Conservation (phyloP, 495 filamentous ascomycete species). For the Pseudomonodictys pantanalensis region DNA sequence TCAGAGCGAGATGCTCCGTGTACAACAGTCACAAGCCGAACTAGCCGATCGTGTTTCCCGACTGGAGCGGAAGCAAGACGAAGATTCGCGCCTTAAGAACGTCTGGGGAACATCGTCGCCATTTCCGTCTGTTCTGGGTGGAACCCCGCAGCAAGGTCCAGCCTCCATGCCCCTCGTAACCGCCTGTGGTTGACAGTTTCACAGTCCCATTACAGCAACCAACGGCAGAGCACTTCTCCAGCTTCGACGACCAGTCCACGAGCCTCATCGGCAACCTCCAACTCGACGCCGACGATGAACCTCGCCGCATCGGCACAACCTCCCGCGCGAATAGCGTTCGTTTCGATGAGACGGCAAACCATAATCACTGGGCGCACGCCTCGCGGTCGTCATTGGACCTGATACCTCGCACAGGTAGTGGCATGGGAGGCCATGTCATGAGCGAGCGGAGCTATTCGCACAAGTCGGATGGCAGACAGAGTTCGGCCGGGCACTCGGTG, state of each 20-base stretch:
- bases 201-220: slow-evolving; percentile 73
- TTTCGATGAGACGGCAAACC: slow-evolving; percentile 96
- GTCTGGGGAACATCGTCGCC: slow-evolving; percentile 79
- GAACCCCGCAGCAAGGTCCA: slow-evolving; percentile 75
- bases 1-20: slow-evolving; percentile 80
- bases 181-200: neutral
- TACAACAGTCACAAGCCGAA: slow-evolving; percentile 72
- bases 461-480: slow-evolving; percentile 94
- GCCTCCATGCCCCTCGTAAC: neutral
- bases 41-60: slow-evolving; percentile 76
- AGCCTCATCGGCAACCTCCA: slow-evolving; percentile 71
- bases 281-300: slow-evolving; percentile 85
- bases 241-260: slow-evolving; percentile 76
- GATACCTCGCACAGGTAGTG: slow-evolving; percentile 74
- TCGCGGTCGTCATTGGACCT: slow-evolving; percentile 77
- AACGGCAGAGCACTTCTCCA: slow-evolving; percentile 72
- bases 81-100: slow-evolving; percentile 77
- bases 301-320: slow-evolving; percentile 68
- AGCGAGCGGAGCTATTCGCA: slow-evolving; percentile 88
- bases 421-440: slow-evolving; percentile 76
- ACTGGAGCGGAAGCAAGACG: slow-evolving; percentile 78
- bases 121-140: slow-evolving; percentile 67
- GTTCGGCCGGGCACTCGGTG: slow-evolving; percentile 78
- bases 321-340: slow-evolving; percentile 96
- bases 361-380: slow-evolving; percentile 81